Evolutionary conservation across 1,284 basidiomycete genomes (phyloP).

Genomic region (Austropuccinia psidii): DNA sequence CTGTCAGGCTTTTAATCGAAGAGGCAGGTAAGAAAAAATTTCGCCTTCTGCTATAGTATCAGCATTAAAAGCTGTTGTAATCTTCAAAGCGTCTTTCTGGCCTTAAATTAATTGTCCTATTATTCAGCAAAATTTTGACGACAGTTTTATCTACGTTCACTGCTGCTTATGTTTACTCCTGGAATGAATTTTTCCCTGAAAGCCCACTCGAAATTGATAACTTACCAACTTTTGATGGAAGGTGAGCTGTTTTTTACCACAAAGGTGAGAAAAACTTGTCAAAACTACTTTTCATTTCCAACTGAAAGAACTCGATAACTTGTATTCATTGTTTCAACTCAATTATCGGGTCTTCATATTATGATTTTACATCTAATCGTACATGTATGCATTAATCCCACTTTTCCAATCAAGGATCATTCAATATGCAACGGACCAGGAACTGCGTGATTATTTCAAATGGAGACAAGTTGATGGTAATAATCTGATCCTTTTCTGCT

Average conservation of each 20-base stretch:
- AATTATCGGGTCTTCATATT: too few species aligned
- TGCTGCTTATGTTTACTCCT: slow-evolving; percentile 79
- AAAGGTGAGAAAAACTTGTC: neutral
- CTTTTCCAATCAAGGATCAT: slow-evolving; percentile 63
- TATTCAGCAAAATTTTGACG: slow-evolving; percentile 69
- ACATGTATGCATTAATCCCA: too few species aligned
- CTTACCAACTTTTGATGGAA: slow-evolving; percentile 85
- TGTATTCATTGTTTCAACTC: too few species aligned
- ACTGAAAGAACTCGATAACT: too few species aligned
- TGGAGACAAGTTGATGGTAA: slow-evolving; percentile 93
- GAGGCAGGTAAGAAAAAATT: slow-evolving; percentile 8
- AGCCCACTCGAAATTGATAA: slow-evolving; percentile 57
- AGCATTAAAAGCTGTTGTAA: too few species aligned
- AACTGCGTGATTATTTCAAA: slow-evolving; percentile 82
- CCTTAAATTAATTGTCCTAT: neutral
- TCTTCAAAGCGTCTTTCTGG: neutral
- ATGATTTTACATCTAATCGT: too few species aligned
- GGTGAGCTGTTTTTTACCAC: slow-evolving; percentile 41
- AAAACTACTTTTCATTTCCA: accelerated
- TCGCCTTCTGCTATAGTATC: neutral
- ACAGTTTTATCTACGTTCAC: slow-evolving; percentile 87
- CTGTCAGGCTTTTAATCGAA: slow-evolving; percentile 24
- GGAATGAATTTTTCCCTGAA: slow-evolving; percentile 69
- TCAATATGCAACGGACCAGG: slow-evolving; percentile 65
- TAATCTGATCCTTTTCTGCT: slow-evolving; percentile 45